A percentile compares a stretch with the other conserved stretches of the same genome.
Evolutionary conservation across 768 basidiomycete genomes (phyloP).

Genomic region (Russula brevipes): DNA sequence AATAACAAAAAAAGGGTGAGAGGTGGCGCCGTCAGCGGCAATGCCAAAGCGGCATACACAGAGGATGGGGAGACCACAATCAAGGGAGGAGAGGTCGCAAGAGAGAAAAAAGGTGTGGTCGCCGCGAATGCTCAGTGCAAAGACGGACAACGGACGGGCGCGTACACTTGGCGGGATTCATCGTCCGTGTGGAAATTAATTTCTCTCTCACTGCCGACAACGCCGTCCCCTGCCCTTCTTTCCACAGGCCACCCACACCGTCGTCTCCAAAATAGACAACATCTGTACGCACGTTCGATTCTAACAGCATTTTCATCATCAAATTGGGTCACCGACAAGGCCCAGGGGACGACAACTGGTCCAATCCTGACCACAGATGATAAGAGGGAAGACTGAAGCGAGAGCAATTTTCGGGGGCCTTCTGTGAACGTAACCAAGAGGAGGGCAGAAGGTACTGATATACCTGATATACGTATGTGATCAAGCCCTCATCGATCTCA

Average conservation of each 20-base stretch:
- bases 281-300: background rate
- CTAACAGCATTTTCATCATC: background rate
- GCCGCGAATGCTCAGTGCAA: background rate
- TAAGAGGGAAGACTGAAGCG: background rate
- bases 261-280: background rate
- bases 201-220: no score
- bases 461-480: background rate
- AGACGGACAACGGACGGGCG: background rate
- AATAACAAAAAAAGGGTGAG: background rate
- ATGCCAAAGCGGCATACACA: slow-evolving; percentile 12
- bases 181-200: slow-evolving; percentile 6
- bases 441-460: background rate
- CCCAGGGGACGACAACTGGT: background rate
- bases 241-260: background rate
- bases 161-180: background rate
- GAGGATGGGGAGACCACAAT: background rate
- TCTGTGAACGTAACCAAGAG: slow-evolving; percentile 22
- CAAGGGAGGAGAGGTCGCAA: background rate
- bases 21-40: background rate
- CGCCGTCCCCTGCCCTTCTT: no score
- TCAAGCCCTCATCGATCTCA: background rate
- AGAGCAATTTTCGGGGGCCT: background rate
- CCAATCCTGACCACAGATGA: background rate
- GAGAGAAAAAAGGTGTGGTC: background rate
- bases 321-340: background rate